These are phyloP conservation scores for Trichodelitschia bisporula DNA, from an alignment of 495 filamentous ascomycete species.

Conservation along the genomic window DNA sequence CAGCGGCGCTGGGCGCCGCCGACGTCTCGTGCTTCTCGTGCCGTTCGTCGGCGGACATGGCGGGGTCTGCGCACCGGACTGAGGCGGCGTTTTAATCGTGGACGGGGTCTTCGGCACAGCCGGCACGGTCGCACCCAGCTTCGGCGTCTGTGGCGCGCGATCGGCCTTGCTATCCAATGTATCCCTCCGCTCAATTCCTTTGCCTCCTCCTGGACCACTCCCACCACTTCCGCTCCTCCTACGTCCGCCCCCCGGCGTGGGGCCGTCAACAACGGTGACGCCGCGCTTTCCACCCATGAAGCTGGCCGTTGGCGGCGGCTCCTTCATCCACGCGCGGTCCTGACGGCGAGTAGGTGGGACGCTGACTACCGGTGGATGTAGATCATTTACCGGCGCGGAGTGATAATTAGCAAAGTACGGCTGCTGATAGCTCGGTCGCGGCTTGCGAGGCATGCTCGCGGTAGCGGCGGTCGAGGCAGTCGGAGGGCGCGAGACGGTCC, in stretches of 20 bases:
- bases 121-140: too few species aligned
- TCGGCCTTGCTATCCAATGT: too few species aligned
- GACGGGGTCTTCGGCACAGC: too few species aligned
- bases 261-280: background rate
- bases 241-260: background rate
- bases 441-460: background rate
- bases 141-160: too few species aligned
- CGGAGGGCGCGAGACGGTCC: background rate
- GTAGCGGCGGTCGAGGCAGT: background rate
- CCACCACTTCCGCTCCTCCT: background rate
- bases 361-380: background rate
- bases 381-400: conserved; percentile 1
- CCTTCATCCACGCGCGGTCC: background rate
- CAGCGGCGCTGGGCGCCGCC: too few species aligned
- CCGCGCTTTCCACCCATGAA: conserved; percentile 1
- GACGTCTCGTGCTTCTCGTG: too few species aligned
- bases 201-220: background rate
- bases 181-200: too few species aligned
- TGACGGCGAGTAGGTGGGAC: background rate
- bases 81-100: too few species aligned
- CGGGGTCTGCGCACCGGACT: too few species aligned
- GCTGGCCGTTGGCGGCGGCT: background rate
- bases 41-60: too few species aligned
- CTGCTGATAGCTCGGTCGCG: background rate
- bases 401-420: background rate